Evolutionary conservation across 2,329 filamentous ascomycete genomes (phyloP).

Genomic region (Chaetomium sp.): DNA sequence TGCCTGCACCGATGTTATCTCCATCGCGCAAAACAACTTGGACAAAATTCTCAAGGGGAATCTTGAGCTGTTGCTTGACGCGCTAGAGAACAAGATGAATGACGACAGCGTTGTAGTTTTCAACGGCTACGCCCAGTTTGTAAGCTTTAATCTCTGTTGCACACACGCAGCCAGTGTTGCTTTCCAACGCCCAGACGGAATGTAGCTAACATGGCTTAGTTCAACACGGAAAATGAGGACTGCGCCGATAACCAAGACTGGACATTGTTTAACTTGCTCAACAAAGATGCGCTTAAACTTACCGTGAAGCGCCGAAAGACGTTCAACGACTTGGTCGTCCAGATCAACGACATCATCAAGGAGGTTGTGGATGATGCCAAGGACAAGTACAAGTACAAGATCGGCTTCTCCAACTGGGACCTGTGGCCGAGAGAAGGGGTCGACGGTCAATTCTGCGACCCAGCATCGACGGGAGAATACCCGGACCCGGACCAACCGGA

Average conservation of each 20-base stretch:
- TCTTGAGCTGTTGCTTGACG: neutral
- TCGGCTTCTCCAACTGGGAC: neutral
- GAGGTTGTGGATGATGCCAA: neutral
- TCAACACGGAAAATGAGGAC: neutral
- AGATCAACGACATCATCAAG: neutral
- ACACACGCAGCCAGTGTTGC: too few species aligned
- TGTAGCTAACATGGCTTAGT: neutral
- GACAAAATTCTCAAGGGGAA: slow-evolving; percentile 1
- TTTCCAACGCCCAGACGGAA: too few species aligned
- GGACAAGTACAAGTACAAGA: neutral
- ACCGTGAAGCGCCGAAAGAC: neutral
- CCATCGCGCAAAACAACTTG: neutral
- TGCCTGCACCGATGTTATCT: neutral
- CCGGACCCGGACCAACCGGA: slow-evolving; percentile 2
- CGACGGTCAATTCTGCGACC: neutral
- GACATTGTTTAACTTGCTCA: neutral
- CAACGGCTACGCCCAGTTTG: slow-evolving; percentile 5
- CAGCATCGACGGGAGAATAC: neutral
- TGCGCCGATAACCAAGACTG: slow-evolving; percentile 1
- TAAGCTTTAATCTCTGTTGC: neutral
- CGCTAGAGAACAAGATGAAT: slow-evolving; percentile 1
- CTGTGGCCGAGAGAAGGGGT: neutral
- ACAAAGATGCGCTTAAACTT: neutral
- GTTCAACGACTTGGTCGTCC: neutral
- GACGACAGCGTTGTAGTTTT: slow-evolving; percentile 1